Conservation (phyloP, 1,139 yeast species). For the Nakaseomyces kungkrabaensis region DNA sequence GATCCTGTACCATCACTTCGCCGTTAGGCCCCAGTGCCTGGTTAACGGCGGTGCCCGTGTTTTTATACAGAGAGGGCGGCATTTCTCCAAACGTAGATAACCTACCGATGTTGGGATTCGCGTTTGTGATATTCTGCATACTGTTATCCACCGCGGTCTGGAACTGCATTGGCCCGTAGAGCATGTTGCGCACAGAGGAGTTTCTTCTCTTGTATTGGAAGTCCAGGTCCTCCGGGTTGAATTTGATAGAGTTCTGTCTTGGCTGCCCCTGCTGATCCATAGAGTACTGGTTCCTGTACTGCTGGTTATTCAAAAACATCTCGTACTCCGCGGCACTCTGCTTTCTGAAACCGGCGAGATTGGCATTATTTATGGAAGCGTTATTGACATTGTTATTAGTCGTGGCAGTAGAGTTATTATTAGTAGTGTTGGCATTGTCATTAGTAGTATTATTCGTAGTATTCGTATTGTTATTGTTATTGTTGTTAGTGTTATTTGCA, state of each 20-base stretch:
- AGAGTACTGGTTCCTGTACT: not conserved
- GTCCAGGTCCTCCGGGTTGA: conserved; percentile 23
- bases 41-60: not conserved
- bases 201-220: conserved; percentile 24
- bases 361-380: too few species aligned
- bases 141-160: conserved; percentile 7
- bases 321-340: not conserved
- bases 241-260: conserved; percentile 21
- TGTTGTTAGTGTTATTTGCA: not conserved
- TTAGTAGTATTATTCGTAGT: not conserved
- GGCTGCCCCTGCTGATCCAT: conserved; percentile 9
- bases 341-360: not conserved
- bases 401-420: not conserved
- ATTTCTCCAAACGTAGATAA: not conserved
- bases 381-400: not conserved
- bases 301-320: conserved; percentile 2
- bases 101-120: not conserved
- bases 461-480: not conserved
- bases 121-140: not conserved
- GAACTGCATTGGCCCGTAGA: conserved; percentile 3
- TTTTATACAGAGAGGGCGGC: not conserved
- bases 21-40: not conserved
- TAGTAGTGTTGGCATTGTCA: not conserved
- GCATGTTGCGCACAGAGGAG: conserved; percentile 17
- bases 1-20: not conserved